These are phyloP conservation scores for Pneumocystis oryctolagi DNA, from an alignment of 1,139 yeast species.

Conservation along the genomic window DNA sequence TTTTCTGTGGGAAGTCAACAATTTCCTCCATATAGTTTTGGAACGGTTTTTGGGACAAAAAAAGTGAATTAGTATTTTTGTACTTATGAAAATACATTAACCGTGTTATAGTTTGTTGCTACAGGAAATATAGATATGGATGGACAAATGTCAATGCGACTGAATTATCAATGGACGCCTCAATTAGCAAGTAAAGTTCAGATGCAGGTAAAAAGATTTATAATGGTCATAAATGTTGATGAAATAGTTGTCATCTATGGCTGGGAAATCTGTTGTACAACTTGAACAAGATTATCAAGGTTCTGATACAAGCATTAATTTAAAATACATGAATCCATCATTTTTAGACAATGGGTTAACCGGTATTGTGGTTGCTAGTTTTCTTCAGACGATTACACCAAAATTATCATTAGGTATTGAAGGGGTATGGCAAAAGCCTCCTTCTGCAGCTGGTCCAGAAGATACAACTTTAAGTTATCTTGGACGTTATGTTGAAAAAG, in stretches of 20 bases:
- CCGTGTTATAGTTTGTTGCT: conserved; percentile 4
- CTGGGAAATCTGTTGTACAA: conserved; percentile 90
- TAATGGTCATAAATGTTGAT: background rate
- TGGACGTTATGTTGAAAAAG: conserved; percentile 73
- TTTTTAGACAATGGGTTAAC: conserved; percentile 54
- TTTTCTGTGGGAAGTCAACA: conserved; percentile 69
- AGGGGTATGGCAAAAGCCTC: conserved; percentile 66
- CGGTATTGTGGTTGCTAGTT: conserved; percentile 85
- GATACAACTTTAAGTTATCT: conserved; percentile 85
- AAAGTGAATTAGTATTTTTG: conserved; percentile 36
- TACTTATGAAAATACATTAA: conserved; percentile 32
- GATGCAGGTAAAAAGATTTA: conserved; percentile 44
- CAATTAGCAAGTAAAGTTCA: conserved; percentile 69
- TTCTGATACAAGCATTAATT: conserved; percentile 69
- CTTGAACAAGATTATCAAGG: conserved; percentile 94
- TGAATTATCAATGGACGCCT: conserved; percentile 84
- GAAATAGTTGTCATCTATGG: conserved; percentile 14
- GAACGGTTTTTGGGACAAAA: conserved; percentile 81
- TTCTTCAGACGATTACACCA: conserved; percentile 78
- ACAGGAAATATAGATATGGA: conserved; percentile 28
- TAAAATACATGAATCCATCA: conserved; percentile 84
- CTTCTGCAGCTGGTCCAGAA: conserved; percentile 62
- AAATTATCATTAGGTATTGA: conserved; percentile 81
- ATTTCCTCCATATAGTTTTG: conserved; percentile 82
- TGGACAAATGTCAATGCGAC: conserved; percentile 69